Percentiles rank a stretch among this genome's conserved stretches.
phyloP scores from a whole-genome alignment of 2,329 filamentous ascomycete genomes.

The Penicillium polonicum region DNA sequence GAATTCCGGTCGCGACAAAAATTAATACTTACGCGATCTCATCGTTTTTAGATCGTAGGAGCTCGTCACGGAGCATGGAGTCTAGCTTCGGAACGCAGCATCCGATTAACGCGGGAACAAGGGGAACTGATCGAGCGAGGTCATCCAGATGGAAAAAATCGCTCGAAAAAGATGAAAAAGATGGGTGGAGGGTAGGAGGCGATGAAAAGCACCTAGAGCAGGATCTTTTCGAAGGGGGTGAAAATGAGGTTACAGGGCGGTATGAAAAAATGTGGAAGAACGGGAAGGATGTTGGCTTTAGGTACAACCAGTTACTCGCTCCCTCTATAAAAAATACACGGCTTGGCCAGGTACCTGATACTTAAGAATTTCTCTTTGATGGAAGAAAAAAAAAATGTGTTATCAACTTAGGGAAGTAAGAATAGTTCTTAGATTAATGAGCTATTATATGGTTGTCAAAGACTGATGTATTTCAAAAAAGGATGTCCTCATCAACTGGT shows the following conservation, averaged over 20 bases:
- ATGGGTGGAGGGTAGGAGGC: constrained; percentile 40
- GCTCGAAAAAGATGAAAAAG: constrained; percentile 46
- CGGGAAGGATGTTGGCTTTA: constrained; percentile 11
- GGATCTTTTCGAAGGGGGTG: constrained; percentile 18
- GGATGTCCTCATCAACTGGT: constrained; percentile 8
- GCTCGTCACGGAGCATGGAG: constrained; percentile 52
- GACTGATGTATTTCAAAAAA: neutral
- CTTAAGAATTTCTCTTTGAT: constrained; percentile 2
- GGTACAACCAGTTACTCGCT: constrained; percentile 14
- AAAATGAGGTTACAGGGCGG: constrained; percentile 15
- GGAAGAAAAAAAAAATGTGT: no score
- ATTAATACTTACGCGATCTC: constrained; percentile 51
- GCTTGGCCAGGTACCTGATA: constrained; percentile 11
- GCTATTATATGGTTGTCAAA: constrained; percentile 1
- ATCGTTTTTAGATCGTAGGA: constrained; percentile 51
- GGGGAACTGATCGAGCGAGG: constrained; percentile 38
- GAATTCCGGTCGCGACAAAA: constrained; percentile 16
- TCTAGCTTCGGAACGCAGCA: constrained; percentile 49
- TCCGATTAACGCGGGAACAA: constrained; percentile 52
- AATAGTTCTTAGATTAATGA: neutral
- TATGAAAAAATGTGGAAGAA: constrained; percentile 16
- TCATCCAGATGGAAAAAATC: constrained; percentile 47
- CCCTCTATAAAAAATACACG: constrained; percentile 12
- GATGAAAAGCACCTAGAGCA: constrained; percentile 29
- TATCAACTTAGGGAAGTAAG: neutral